A percentile compares a stretch with the other conserved stretches of the same genome.
Evolutionary conservation across 805 yeast genomes (phyloP).

Genomic region (Candida fluviatilis): DNA sequence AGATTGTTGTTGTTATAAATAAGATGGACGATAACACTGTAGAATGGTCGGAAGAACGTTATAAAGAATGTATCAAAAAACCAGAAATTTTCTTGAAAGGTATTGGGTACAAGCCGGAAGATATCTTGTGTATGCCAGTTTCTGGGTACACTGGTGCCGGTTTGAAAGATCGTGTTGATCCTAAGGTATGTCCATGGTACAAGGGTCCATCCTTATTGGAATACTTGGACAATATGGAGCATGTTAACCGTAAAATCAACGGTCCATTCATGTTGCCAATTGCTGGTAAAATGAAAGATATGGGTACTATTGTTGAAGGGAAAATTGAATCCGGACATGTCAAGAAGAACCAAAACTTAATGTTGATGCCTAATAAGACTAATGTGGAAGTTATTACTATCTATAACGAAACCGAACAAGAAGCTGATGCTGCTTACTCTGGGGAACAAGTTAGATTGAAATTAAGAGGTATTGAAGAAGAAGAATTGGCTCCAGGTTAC

Average conservation of each 20-base stretch:
- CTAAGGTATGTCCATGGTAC: slow-evolving; percentile 86
- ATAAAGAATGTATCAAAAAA: slow-evolving; percentile 89
- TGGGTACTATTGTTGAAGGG: slow-evolving; percentile 98
- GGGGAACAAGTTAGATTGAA: slow-evolving; percentile 97
- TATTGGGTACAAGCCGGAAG: slow-evolving; percentile 85
- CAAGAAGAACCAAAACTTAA: slow-evolving; percentile 67
- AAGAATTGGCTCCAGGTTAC: slow-evolving; percentile 87
- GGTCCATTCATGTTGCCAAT: slow-evolving; percentile 98
- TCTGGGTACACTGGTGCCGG: slow-evolving; percentile 98
- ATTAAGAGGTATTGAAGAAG: slow-evolving; percentile 95
- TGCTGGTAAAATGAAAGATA: slow-evolving; percentile 90
- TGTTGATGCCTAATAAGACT: slow-evolving; percentile 90
- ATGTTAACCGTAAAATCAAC: slow-evolving; percentile 79
- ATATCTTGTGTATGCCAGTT: slow-evolving; percentile 91
- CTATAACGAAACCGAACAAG: slow-evolving; percentile 93
- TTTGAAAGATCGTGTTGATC: slow-evolving; percentile 76
- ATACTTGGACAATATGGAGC: slow-evolving; percentile 77
- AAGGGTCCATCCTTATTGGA: slow-evolving; percentile 88
- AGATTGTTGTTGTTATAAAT: slow-evolving; percentile 87
- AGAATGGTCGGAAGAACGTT: slow-evolving; percentile 91
- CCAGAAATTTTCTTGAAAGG: slow-evolving; percentile 74
- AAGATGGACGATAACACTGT: slow-evolving; percentile 99
- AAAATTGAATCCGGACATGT: slow-evolving; percentile 95
- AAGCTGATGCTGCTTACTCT: slow-evolving; percentile 82
- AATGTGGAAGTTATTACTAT: slow-evolving; percentile 81